Evolutionary conservation across 495 filamentous ascomycete species (phyloP), one percentile per base, ranked within the genome.

Genomic region (Penicillium lagena): DNA sequence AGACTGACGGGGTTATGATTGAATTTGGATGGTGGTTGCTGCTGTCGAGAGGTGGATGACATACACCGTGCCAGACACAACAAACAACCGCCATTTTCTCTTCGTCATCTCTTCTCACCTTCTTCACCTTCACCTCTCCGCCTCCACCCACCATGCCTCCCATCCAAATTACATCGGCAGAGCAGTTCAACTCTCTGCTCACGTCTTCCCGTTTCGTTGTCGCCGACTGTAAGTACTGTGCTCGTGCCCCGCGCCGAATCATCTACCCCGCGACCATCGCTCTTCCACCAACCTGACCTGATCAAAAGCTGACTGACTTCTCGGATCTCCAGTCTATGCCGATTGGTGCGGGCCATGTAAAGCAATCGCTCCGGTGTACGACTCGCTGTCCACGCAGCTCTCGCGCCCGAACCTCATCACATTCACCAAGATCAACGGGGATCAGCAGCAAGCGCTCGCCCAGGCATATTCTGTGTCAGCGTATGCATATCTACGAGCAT

Each of bases 321-420:
- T 22, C 22, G 22, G 35, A 40, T 22, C 12, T 37, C 12, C 55
- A 95, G 90, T 96, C 73, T 87, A 89, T 62, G 87, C 90, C 55
- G 79, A 85, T 54, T 93, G 86, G 86, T 91, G 86, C 62, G 82
- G 73, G 27, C 87, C 90, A 55, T 95, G 87, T 77, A 87, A 89
- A 52, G 70, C 78, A 44, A 87, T 95, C 46, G 84, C 84, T n/a
- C 88, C 90, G 9, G 59, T 87, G 42, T 96, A 87, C 67, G 86
- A 91, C 52, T 77, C 85, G 65, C 77, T 95, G 35, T 82, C 89
- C 13, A 57, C 59, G 40, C 75, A 81, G 52, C 77, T 93, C 29
- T 86, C 88, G 2, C 79, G 81, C 27, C 81, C 84, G 12, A 81
- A 83, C 45, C 70, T 76, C 39, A 82, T 94, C 46, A 86, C 81